These are phyloP conservation scores for Zygosaccharomyces sapae DNA, from an alignment of 1,139 yeast species.

Conservation along the genomic window DNA sequence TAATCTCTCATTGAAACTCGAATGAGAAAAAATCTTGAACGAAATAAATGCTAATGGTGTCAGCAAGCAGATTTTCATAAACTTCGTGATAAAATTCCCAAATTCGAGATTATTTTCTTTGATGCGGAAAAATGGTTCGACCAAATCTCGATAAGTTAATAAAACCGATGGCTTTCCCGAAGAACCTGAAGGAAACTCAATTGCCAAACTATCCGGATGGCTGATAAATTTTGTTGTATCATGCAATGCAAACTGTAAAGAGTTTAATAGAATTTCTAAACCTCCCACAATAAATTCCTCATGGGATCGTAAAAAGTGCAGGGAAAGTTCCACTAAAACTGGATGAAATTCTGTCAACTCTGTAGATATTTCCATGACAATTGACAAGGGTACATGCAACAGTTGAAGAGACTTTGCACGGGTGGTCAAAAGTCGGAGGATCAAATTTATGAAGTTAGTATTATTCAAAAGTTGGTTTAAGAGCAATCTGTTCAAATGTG, in stretches of 20 bases:
- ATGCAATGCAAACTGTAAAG: slow-evolving; percentile 19
- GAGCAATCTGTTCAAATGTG: slow-evolving; percentile 12
- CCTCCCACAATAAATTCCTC: slow-evolving; percentile 25
- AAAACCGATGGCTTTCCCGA: background rate
- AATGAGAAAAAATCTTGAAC: slow-evolving; percentile 18
- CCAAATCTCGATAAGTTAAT: slow-evolving; percentile 13
- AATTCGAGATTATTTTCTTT: slow-evolving; percentile 27
- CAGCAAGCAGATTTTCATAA: slow-evolving; percentile 27
- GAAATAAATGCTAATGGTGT: slow-evolving; percentile 23
- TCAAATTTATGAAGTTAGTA: slow-evolving; percentile 11
- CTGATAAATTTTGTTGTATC: slow-evolving; percentile 10
- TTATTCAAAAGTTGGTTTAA: slow-evolving; percentile 8
- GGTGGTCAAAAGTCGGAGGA: slow-evolving; percentile 6
- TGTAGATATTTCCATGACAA: slow-evolving; percentile 12
- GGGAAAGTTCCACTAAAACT: slow-evolving; percentile 8
- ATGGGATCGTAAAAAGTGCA: slow-evolving; percentile 9
- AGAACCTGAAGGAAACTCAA: slow-evolving; percentile 4
- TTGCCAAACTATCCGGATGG: slow-evolving; percentile 9
- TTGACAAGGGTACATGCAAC: slow-evolving; percentile 12
- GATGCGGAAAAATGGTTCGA: slow-evolving; percentile 22
- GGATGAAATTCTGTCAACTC: slow-evolving; percentile 11
- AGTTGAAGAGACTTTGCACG: slow-evolving; percentile 9
- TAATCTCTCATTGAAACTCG: slow-evolving; percentile 22
- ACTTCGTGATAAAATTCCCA: slow-evolving; percentile 29
- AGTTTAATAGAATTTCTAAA: slow-evolving; percentile 23